Percentiles rank a stretch among this genome's conserved stretches.
These are phyloP conservation scores for Phytophthora boehmeriae DNA, from an alignment of 352 stramenopile genomes.

Conservation along the genomic window DNA sequence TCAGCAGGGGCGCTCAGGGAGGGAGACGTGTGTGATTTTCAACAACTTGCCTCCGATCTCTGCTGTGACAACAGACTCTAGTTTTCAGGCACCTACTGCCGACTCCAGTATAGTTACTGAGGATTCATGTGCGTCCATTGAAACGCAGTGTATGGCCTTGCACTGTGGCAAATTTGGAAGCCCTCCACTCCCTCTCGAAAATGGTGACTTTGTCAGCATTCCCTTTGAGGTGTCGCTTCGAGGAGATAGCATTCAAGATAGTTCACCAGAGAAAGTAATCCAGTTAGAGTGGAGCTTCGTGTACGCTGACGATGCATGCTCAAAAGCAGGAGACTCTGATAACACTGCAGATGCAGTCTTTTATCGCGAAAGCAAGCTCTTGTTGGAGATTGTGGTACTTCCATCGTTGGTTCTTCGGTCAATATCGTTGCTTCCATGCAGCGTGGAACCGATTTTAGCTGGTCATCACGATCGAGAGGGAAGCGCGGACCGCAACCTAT, in stretches of 20 bases:
- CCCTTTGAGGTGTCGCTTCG: conserved; percentile 45
- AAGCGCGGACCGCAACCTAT: not conserved
- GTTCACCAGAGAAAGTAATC: conserved; percentile 39
- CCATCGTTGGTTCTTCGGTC: conserved; percentile 54
- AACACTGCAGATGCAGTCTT: conserved; percentile 26
- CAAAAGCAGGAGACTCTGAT: not conserved
- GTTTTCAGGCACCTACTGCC: not conserved
- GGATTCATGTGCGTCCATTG: conserved; percentile 6
- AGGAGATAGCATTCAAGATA: conserved; percentile 16
- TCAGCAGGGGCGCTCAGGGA: conserved; percentile 30
- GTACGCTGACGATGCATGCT: conserved; percentile 44
- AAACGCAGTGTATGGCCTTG: conserved; percentile 23
- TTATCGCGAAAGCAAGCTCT: conserved; percentile 61
- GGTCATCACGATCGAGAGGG: not conserved
- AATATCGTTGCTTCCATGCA: conserved; percentile 44
- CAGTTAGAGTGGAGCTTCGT: conserved; percentile 71
- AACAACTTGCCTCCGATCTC: conserved; percentile 40
- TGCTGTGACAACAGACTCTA: not conserved
- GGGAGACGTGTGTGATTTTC: conserved; percentile 49
- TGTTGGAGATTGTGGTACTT: conserved; percentile 51
- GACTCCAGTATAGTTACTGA: not conserved
- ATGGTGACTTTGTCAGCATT: conserved; percentile 40
- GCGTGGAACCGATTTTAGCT: conserved; percentile 20
- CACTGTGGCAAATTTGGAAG: conserved; percentile 27
- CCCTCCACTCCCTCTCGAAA: conserved; percentile 33